A percentile compares a stretch with the other conserved stretches of the same genome.
These are phyloP conservation scores for Umbelopsis sp. DNA, from an alignment of 192 early-diverging fungal species.

Conservation along the genomic window DNA sequence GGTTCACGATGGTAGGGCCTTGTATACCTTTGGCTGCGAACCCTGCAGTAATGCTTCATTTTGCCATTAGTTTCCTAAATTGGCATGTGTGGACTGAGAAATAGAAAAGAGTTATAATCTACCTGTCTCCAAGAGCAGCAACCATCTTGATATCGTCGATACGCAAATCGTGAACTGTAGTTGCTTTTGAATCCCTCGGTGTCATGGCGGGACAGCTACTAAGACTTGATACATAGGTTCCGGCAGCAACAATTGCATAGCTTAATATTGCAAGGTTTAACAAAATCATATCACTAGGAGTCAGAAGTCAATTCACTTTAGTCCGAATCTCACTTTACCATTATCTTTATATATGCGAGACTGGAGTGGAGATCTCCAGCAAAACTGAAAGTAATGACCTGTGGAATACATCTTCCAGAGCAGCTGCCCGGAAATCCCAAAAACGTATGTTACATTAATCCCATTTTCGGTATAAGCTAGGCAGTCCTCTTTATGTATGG, in stretches of 20 bases:
- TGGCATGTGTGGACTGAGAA: background rate
- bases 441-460: background rate
- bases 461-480: background rate
- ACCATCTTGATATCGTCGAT: slow-evolving; percentile 59
- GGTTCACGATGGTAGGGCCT: slow-evolving; percentile 16
- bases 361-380: background rate
- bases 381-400: background rate
- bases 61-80: background rate
- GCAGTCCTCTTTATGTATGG: background rate
- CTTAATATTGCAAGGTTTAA: background rate
- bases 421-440: slow-evolving; percentile 1
- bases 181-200: slow-evolving; percentile 35
- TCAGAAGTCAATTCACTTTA: background rate
- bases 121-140: slow-evolving; percentile 54
- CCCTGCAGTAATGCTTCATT: slow-evolving; percentile 52
- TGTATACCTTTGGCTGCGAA: slow-evolving; percentile 46
- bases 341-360: background rate
- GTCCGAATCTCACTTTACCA: too few relatives aligned
- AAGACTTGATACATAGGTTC: background rate
- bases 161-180: slow-evolving; percentile 50
- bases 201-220: slow-evolving; percentile 44
- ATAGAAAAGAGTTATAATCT: background rate
- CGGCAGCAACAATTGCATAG: background rate
- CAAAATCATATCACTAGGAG: background rate
- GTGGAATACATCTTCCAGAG: background rate